These are phyloP conservation scores for Cyberlindnera americana DNA, from an alignment of 805 yeast genomes.

Conservation along the genomic window DNA sequence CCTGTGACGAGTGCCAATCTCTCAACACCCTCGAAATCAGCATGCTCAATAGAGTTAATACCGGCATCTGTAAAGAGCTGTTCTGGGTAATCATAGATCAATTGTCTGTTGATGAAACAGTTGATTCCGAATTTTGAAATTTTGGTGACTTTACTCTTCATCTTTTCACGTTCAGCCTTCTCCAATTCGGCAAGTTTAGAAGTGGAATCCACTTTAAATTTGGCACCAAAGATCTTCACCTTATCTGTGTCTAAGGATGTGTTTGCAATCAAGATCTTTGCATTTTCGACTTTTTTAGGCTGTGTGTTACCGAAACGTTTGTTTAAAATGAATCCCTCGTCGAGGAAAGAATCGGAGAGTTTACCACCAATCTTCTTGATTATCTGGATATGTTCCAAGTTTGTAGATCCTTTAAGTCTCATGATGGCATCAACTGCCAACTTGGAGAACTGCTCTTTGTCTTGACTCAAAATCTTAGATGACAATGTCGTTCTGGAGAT, in stretches of 20 bases:
- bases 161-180: slow-evolving; percentile 89
- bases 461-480: slow-evolving; percentile 92
- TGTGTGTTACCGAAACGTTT: slow-evolving; percentile 94
- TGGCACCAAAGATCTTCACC: slow-evolving; percentile 96
- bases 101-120: slow-evolving; percentile 91
- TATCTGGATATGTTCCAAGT: slow-evolving; percentile 89
- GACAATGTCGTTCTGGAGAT: slow-evolving; percentile 93
- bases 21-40: slow-evolving; percentile 97
- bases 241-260: slow-evolving; percentile 97
- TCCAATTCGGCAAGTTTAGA: slow-evolving; percentile 90
- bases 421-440: slow-evolving; percentile 93
- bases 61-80: slow-evolving; percentile 84
- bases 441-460: slow-evolving; percentile 82
- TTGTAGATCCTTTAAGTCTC: slow-evolving; percentile 83
- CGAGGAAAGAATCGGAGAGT: slow-evolving; percentile 85
- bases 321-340: slow-evolving; percentile 91
- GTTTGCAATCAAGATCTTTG: slow-evolving; percentile 87
- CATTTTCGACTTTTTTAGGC: slow-evolving; percentile 80
- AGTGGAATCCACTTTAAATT: slow-evolving; percentile 94
- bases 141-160: slow-evolving; percentile 85
- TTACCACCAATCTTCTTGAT: slow-evolving; percentile 93
- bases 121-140: slow-evolving; percentile 84
- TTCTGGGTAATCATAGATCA: slow-evolving; percentile 97
- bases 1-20: slow-evolving; percentile 95
- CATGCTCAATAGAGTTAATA: slow-evolving; percentile 93